Evolutionary conservation across 2,329 filamentous ascomycete species (phyloP), one percentile per base, ranked within the genome.

Genomic region (Leptographium wingfieldii): DNA sequence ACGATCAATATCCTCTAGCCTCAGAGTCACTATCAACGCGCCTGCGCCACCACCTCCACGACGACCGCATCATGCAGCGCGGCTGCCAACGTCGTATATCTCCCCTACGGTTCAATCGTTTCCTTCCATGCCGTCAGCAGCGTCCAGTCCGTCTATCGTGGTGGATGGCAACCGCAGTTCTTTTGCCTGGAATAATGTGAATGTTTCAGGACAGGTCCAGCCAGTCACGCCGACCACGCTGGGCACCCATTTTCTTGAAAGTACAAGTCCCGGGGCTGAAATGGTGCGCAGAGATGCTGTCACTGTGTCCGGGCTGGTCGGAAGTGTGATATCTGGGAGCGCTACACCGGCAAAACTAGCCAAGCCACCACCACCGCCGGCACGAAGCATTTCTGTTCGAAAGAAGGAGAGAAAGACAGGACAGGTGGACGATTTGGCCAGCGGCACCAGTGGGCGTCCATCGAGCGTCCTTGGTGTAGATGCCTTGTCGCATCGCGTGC

Each of bases 11-110:
- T 70, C 77, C 4, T 76, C 76, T 25, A 78, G 75, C 62, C 65
- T 75, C 40, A 76, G 49, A 70, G 73, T 57, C 2, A 72, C 71
- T 60, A 67, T 69, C 22, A 70, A 71, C 59, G 75, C 73, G 0
- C 80, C 80, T 0, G 75, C 77, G 10, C 80, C 81, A 19, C 81
- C 82, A 22, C 81, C 81, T 1, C 79, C 81, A 10, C 74, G 81
- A 53, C 74, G 82, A 35, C 76, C 75, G 7, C 72, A 72, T 38
- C 73, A 74, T 55, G 67, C 64, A 19, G 68, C 72, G n/a, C 73
- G 68, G 46, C 70, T 65, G 19, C 64, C 67, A 0, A 63, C 49
- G 5, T 66, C 68, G 1, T 60, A 66, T 33, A 61, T 59, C 6
- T 66, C 66, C 2, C 65, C 65, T 1, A 63, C 62, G 5, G 46